Percentiles rank a stretch among this genome's conserved stretches.
These are phyloP conservation scores for Pseudisothecium myosuroides DNA, from an alignment of 225 moss, liverwort and hornwort species.

Conservation along the genomic window DNA sequence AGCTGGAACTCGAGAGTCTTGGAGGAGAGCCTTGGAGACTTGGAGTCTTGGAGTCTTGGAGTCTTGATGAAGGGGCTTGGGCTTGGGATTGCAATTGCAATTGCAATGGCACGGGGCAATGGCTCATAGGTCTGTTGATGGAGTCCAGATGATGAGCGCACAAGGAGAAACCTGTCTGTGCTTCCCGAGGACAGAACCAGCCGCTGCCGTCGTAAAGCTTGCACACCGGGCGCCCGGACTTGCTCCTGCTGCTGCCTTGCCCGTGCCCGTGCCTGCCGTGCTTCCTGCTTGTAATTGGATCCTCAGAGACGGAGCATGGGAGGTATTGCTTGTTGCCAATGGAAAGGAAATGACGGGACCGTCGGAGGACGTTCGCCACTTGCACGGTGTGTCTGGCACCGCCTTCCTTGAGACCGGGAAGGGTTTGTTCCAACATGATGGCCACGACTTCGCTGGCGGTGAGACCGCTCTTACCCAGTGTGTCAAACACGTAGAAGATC, in stretches of 20 bases:
- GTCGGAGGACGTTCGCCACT: constrained; percentile 41
- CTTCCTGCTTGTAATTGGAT: neutral
- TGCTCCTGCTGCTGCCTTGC: neutral
- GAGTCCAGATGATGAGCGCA: constrained; percentile 34
- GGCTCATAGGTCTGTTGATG: constrained; percentile 6
- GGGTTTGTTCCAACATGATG: constrained; percentile 27
- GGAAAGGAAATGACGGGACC: constrained; percentile 35
- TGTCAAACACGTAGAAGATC: constrained; percentile 45
- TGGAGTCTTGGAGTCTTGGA: neutral
- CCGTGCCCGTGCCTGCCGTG: neutral
- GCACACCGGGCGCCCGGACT: constrained; percentile 12
- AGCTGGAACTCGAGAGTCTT: neutral
- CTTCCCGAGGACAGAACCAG: constrained; percentile 30
- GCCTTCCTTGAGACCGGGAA: constrained; percentile 48
- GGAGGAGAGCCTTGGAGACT: neutral
- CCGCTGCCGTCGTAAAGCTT: constrained; percentile 49
- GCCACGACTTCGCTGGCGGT: constrained; percentile 47
- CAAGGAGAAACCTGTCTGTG: constrained; percentile 13
- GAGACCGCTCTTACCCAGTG: constrained; percentile 26
- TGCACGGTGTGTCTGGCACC: constrained; percentile 53
- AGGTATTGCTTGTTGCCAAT: constrained; percentile 45
- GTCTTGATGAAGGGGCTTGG: neutral
- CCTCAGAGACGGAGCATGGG: constrained; percentile 8
- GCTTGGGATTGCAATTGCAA: neutral
- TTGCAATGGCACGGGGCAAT: neutral